Evolutionary conservation across 1,284 basidiomycete genomes (phyloP).

Genomic region (Pisolithus thermaeus): DNA sequence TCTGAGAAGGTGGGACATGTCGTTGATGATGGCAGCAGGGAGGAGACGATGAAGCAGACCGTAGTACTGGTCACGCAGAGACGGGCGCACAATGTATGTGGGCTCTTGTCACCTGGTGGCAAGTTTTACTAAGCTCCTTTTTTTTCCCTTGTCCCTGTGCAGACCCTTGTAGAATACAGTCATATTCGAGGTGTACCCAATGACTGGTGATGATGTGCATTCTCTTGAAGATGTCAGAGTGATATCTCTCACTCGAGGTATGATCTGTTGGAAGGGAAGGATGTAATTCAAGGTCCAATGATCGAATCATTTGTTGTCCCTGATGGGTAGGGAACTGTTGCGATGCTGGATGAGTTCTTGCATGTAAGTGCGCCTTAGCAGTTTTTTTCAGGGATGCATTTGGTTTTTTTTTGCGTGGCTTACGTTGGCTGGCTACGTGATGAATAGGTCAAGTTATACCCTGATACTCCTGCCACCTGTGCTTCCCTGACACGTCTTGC

Average conservation of each 20-base stretch:
- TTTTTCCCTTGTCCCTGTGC: not conserved
- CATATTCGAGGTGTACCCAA: slow-evolving; percentile 72
- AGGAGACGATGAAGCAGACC: not conserved
- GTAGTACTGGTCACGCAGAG: slow-evolving; percentile 60
- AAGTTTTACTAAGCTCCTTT: no score
- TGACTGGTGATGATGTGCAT: slow-evolving; percentile 58
- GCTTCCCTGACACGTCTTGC: slow-evolving; percentile 39
- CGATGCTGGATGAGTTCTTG: slow-evolving; percentile 63
- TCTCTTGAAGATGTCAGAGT: slow-evolving; percentile 3
- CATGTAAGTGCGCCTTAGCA: slow-evolving; percentile 37
- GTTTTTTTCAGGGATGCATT: not conserved
- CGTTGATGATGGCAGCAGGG: not conserved
- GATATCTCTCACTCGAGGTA: slow-evolving; percentile 12
- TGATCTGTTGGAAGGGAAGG: slow-evolving; percentile 45
- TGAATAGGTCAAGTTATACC: slow-evolving; percentile 58
- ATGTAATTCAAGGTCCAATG: slow-evolving; percentile 52
- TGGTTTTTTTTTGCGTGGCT: no score
- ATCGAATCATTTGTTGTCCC: slow-evolving; percentile 54
- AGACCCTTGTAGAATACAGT: slow-evolving; percentile 63
- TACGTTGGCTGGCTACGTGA: not conserved
- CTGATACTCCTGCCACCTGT: slow-evolving; percentile 43
- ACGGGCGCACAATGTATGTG: slow-evolving; percentile 52
- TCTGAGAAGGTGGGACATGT: slow-evolving; percentile 9
- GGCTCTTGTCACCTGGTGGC: no score
- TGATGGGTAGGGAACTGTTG: slow-evolving; percentile 41